A percentile compares a stretch with the other conserved stretches of the same genome.
Evolutionary conservation across 768 basidiomycete genomes (phyloP).

Genomic region (Scleroderma bovista): DNA sequence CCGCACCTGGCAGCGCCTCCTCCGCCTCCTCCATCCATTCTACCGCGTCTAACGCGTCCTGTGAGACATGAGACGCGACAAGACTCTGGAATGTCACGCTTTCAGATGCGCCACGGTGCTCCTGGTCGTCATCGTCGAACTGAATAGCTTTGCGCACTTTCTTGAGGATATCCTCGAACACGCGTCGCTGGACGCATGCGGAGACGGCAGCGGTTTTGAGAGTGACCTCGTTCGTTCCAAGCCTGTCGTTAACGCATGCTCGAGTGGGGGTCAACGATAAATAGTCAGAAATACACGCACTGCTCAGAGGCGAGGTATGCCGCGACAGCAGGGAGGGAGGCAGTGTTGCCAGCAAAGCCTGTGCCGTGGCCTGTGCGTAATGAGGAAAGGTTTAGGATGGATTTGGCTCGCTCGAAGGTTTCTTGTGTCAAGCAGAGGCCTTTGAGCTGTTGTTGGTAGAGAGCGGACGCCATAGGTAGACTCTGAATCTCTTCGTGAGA

Average conservation of each 20-base stretch:
- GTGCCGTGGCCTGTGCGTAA: slow-evolving; percentile 24
- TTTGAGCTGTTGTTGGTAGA: slow-evolving; percentile 15
- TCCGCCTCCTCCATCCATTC: slow-evolving; percentile 34
- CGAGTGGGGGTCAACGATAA: neutral
- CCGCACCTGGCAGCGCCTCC: slow-evolving; percentile 9
- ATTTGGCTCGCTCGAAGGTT: slow-evolving; percentile 18
- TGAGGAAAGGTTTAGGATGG: slow-evolving; percentile 15
- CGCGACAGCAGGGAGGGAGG: slow-evolving; percentile 24
- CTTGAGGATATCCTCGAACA: slow-evolving; percentile 20
- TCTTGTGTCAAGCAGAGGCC: slow-evolving; percentile 18
- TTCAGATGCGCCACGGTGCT: neutral
- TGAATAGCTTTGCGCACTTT: slow-evolving; percentile 15
- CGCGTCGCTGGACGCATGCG: slow-evolving; percentile 16
- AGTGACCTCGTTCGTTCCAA: slow-evolving; percentile 26
- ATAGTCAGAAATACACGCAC: slow-evolving; percentile 12
- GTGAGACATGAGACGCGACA: slow-evolving; percentile 21
- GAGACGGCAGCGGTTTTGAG: slow-evolving; percentile 20
- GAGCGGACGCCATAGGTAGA: slow-evolving; percentile 13
- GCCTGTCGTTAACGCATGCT: slow-evolving; percentile 1
- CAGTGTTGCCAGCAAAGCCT: slow-evolving; percentile 19
- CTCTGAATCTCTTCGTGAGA: no score
- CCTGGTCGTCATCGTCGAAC: neutral
- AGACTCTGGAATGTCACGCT: slow-evolving; percentile 28
- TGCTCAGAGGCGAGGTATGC: slow-evolving; percentile 29
- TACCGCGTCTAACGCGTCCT: slow-evolving; percentile 11